These are phyloP conservation scores for Choiromyces venosus DNA, from an alignment of 495 filamentous ascomycete genomes.

Conservation along the genomic window DNA sequence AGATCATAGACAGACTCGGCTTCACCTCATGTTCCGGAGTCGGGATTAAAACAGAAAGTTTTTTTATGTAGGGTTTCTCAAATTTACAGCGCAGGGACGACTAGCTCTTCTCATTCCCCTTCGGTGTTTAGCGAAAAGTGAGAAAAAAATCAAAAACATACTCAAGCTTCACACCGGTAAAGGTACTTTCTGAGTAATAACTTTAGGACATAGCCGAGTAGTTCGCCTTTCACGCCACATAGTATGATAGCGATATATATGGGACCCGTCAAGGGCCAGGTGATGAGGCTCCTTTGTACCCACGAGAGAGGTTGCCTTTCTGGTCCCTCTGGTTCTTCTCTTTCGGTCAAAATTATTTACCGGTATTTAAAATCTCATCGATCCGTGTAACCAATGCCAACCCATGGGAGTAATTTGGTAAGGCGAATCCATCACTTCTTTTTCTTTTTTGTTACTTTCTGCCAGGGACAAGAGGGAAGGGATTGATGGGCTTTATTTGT, in stretches of 20 bases:
- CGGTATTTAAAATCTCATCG: neutral
- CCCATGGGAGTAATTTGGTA: neutral
- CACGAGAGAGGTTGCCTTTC: neutral
- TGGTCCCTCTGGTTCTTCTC: neutral
- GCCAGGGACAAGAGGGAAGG: neutral
- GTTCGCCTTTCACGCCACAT: neutral
- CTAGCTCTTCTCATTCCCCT: neutral
- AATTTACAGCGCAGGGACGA: neutral
- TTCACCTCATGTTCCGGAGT: conserved; percentile 1
- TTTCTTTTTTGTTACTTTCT: neutral
- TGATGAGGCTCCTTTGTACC: neutral
- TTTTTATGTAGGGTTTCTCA: neutral
- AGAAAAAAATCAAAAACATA: neutral
- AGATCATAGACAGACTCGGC: neutral
- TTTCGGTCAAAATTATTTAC: neutral
- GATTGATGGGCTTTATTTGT: neutral
- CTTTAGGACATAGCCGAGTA: neutral
- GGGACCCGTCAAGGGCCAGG: neutral
- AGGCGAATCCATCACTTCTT: neutral
- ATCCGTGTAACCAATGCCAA: neutral
- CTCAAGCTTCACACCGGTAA: neutral
- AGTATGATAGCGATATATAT: neutral
- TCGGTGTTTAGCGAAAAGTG: neutral
- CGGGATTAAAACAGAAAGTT: neutral
- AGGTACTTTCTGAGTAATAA: neutral